Conservation (phyloP, 345 rosid genomes). For the Noccaea bulbosa region DNA sequence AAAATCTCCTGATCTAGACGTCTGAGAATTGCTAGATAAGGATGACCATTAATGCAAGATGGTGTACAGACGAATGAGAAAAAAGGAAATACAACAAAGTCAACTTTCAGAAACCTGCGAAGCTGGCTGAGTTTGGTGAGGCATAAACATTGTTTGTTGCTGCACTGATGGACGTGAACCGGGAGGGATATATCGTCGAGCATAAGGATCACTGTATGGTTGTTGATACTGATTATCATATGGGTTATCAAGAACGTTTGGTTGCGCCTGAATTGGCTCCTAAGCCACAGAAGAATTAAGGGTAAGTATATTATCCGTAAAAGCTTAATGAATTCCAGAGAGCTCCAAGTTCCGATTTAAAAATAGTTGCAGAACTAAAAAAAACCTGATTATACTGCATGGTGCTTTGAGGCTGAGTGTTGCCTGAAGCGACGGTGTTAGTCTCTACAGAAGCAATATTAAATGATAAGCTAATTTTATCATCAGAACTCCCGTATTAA, state of each 20-base stretch:
- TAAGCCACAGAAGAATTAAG: conserved; percentile 42
- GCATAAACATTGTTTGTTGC: conserved; percentile 66
- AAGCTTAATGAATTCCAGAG: conserved; percentile 19
- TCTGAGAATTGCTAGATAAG: conserved; percentile 28
- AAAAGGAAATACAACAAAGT: conserved; percentile 24
- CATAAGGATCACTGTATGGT: conserved; percentile 52
- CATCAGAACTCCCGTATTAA: conserved; percentile 11
- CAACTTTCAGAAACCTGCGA: conserved; percentile 58
- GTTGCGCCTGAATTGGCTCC: conserved; percentile 47
- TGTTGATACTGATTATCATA: conserved; percentile 71
- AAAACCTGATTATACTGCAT: conserved; percentile 42
- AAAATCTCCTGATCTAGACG: conserved; percentile 32
- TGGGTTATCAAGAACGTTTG: conserved; percentile 52
- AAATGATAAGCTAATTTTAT: conserved; percentile 15
- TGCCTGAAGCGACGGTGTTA: conserved; percentile 43
- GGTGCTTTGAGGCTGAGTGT: conserved; percentile 48
- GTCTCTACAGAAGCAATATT: conserved; percentile 62
- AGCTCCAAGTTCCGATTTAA: conserved; percentile 23
- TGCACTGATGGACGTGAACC: conserved; percentile 50
- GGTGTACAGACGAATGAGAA: conserved; percentile 6
- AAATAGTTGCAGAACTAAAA: conserved; percentile 3
- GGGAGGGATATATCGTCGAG: conserved; percentile 56
- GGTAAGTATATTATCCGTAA: conserved; percentile 18
- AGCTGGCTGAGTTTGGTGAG: conserved; percentile 63
- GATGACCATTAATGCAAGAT: conserved; percentile 19